Evolutionary conservation across 306 rosid species (phyloP).

Genomic region (Coriaria nepalensis): DNA sequence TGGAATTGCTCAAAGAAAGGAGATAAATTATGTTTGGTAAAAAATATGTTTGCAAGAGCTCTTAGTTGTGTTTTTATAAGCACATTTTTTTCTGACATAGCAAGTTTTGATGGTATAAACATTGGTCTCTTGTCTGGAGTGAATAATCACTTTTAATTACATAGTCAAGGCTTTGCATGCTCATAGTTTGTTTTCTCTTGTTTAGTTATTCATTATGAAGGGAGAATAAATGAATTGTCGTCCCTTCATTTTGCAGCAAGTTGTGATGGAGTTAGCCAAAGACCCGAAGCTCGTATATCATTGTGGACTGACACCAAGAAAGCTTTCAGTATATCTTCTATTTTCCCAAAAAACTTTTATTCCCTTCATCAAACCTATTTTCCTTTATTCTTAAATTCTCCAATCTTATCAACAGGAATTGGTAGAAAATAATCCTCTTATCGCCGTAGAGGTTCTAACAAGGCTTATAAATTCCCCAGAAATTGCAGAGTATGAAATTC

Average conservation of each 20-base stretch:
- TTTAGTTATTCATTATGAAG: slow-evolving; percentile 16
- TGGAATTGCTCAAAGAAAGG: too few relatives aligned
- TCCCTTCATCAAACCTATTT: slow-evolving; percentile 2
- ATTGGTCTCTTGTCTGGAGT: too few relatives aligned
- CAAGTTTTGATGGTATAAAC: too few relatives aligned
- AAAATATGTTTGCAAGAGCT: too few relatives aligned
- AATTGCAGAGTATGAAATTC: slow-evolving; percentile 58
- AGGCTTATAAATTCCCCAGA: slow-evolving; percentile 86
- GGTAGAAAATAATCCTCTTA: slow-evolving; percentile 90
- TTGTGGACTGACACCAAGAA: slow-evolving; percentile 88
- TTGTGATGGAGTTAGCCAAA: slow-evolving; percentile 53
- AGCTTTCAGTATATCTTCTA: slow-evolving; percentile 64
- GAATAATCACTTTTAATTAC: too few relatives aligned
- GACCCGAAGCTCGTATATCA: slow-evolving; percentile 95
- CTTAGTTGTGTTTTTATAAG: too few relatives aligned
- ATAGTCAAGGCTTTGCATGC: too few relatives aligned
- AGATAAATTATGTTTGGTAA: too few relatives aligned
- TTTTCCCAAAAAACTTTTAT: slow-evolving; percentile 11
- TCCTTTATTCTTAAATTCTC: slow-evolving; percentile 7
- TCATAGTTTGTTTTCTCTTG: background rate
- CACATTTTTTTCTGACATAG: too few relatives aligned
- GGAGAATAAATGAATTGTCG: slow-evolving; percentile 21
- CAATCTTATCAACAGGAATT: slow-evolving; percentile 52
- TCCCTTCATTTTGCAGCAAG: slow-evolving; percentile 52
- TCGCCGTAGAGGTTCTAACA: slow-evolving; percentile 90